A percentile compares a stretch with the other conserved stretches of the same genome.
phyloP scores from a whole-genome alignment of 768 basidiomycete genomes.

The Hysterangium stoloniferum region DNA sequence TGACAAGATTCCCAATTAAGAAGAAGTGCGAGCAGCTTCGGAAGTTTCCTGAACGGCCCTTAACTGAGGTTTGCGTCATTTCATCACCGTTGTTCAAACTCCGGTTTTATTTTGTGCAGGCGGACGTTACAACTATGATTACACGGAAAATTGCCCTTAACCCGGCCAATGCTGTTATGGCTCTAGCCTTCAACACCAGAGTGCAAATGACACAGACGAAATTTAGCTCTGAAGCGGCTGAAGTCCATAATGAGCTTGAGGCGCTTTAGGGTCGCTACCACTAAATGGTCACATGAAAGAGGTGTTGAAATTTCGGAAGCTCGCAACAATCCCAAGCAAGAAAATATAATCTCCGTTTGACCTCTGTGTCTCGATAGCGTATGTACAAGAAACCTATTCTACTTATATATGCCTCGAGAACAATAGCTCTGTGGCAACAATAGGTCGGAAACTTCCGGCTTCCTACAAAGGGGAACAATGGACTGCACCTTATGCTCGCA shows the following conservation, averaged over 20 bases:
- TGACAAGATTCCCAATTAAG: slow-evolving; percentile 86
- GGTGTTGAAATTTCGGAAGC: too few relatives aligned
- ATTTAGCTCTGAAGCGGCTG: slow-evolving; percentile 64
- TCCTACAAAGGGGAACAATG: too few relatives aligned
- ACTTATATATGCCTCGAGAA: too few relatives aligned
- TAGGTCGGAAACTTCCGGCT: too few relatives aligned
- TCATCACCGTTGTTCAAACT: slow-evolving; percentile 2
- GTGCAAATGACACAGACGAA: slow-evolving; percentile 34
- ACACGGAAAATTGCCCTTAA: slow-evolving; percentile 44
- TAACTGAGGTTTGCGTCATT: slow-evolving; percentile 67
- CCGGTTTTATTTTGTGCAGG: slow-evolving; percentile 35
- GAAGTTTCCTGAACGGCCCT: slow-evolving; percentile 47
- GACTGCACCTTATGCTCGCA: too few relatives aligned
- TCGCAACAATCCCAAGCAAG: too few relatives aligned
- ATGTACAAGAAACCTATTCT: too few relatives aligned
- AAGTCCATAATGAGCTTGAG: slow-evolving; percentile 58
- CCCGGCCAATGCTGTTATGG: slow-evolving; percentile 21
- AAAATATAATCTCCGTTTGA: too few relatives aligned
- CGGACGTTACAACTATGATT: slow-evolving; percentile 74
- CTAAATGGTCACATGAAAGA: too few relatives aligned
- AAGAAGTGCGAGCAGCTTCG: slow-evolving; percentile 58
- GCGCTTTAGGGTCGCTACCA: too few relatives aligned
- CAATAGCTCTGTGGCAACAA: too few relatives aligned
- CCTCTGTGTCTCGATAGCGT: too few relatives aligned
- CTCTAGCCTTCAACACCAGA: slow-evolving; percentile 26